A percentile compares a stretch with the other conserved stretches of the same genome.
Evolutionary conservation across 352 stramenopile species (phyloP).

Genomic region (Globisporangium abappressorium): DNA sequence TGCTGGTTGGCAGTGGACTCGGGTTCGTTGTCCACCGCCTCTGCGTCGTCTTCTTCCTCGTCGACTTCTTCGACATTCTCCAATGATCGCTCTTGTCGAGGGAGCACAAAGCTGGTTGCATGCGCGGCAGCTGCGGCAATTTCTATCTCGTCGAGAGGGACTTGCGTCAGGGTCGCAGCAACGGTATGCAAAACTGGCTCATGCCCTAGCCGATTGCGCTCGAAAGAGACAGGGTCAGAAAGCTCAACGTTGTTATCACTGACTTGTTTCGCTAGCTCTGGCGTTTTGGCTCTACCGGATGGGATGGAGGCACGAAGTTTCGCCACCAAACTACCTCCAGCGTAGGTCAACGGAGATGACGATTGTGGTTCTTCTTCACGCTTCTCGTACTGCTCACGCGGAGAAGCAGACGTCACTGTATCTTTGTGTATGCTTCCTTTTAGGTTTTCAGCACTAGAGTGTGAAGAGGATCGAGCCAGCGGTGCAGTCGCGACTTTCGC

Average conservation of each 20-base stretch:
- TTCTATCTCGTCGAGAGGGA: neutral
- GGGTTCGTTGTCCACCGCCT: neutral
- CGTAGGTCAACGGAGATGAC: slow-evolving; percentile 2
- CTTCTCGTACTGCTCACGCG: neutral
- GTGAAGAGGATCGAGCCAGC: neutral
- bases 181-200: neutral
- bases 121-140: neutral
- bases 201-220: neutral
- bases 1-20: neutral
- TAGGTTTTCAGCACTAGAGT: neutral
- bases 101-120: neutral
- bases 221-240: neutral
- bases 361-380: neutral
- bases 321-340: slow-evolving; percentile 40
- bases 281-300: slow-evolving; percentile 27
- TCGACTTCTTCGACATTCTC: slow-evolving; percentile 18
- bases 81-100: slow-evolving; percentile 10
- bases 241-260: neutral
- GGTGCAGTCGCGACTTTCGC: neutral
- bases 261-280: neutral
- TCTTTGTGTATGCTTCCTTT: neutral
- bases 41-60: slow-evolving; percentile 8
- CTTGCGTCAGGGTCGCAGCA: neutral
- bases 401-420: neutral
- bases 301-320: slow-evolving; percentile 50